A percentile compares a stretch with the other conserved stretches of the same genome.
These are phyloP conservation scores for Trypanosoma brucei DNA, from an alignment of 208 protist species.

Conservation along the genomic window DNA sequence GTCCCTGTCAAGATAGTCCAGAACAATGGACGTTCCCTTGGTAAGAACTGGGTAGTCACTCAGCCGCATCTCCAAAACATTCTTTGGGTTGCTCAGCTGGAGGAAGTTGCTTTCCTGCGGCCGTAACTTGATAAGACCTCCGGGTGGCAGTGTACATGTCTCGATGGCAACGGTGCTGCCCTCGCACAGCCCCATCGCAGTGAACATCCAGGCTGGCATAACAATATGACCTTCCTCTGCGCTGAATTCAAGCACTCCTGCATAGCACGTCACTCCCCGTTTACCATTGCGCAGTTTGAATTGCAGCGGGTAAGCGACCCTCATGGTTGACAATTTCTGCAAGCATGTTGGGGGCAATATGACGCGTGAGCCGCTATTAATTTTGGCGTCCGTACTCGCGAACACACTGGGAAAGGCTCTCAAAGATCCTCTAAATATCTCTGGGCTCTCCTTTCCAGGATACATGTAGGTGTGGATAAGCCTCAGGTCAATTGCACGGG, in stretches of 20 bases:
- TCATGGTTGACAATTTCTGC: slow-evolving; percentile 62
- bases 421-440: slow-evolving; percentile 22
- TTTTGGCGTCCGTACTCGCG: slow-evolving; percentile 24
- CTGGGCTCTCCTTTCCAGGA: slow-evolving; percentile 3
- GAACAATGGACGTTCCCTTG: slow-evolving; percentile 83
- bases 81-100: slow-evolving; percentile 90
- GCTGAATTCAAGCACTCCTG: slow-evolving; percentile 92
- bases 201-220: slow-evolving; percentile 93
- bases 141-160: slow-evolving; percentile 70
- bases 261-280: slow-evolving; percentile 49
- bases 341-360: slow-evolving; percentile 78
- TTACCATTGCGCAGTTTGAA: slow-evolving; percentile 60
- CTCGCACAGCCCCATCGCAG: slow-evolving; percentile 62
- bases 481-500: too few species aligned
- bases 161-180: slow-evolving; percentile 61
- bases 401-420: slow-evolving; percentile 21
- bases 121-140: slow-evolving; percentile 88
- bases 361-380: slow-evolving; percentile 83
- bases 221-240: slow-evolving; percentile 85
- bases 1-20: slow-evolving; percentile 82
- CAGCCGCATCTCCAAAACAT: slow-evolving; percentile 89
- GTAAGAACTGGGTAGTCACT: slow-evolving; percentile 89
- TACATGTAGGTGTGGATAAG: neutral
- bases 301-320: slow-evolving; percentile 88
- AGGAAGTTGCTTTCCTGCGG: slow-evolving; percentile 90